Conservation (phyloP, 169 alveolate species). For the Eimeria praecox region DNA sequence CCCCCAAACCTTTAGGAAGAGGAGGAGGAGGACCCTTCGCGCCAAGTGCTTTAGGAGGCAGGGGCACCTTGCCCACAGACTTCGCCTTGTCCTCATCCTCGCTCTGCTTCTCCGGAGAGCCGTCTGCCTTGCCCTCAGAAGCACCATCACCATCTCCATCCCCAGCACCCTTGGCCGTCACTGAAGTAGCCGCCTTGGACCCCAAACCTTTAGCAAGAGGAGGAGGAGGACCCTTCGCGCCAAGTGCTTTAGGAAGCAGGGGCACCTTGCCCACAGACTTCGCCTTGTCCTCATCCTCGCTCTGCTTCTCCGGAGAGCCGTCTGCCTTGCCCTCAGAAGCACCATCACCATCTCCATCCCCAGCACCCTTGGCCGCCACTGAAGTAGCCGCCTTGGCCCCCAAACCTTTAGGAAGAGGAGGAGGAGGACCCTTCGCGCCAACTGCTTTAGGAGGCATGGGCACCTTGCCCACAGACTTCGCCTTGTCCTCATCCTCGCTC, state of each 20-base stretch:
- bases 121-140: too few species aligned
- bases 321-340: not conserved
- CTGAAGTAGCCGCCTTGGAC: too few species aligned
- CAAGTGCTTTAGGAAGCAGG: not conserved
- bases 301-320: not conserved
- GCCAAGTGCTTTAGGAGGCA: too few species aligned
- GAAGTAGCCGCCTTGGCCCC: not conserved
- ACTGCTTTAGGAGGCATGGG: not conserved
- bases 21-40: too few species aligned
- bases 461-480: not conserved
- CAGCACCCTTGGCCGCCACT: constrained; percentile 32
- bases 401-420: not conserved
- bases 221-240: too few species aligned
- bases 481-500: not conserved
- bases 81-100: too few species aligned
- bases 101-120: too few species aligned
- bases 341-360: not conserved
- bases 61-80: too few species aligned
- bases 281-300: not conserved
- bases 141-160: too few species aligned
- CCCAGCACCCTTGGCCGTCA: too few species aligned
- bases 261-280: not conserved
- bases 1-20: too few species aligned
- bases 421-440: not conserved
- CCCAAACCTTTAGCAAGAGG: too few species aligned